A percentile compares a stretch with the other conserved stretches of the same genome.
Conservation (phyloP, 78 protist species). For the Protostelium mycophagum region DNA sequence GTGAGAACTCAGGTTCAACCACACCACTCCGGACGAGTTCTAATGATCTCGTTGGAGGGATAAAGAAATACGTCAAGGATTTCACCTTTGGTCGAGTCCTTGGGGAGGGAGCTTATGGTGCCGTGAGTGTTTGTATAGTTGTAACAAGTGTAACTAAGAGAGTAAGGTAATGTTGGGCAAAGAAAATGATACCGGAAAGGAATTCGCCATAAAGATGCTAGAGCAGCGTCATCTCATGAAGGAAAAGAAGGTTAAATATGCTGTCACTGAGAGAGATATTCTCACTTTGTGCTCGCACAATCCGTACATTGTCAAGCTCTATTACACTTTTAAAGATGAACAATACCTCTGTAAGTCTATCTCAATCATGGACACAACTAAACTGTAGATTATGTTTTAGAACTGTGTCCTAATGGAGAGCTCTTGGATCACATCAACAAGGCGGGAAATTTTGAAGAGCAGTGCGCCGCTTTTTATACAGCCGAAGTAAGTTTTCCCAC, state of each 20-base stretch:
- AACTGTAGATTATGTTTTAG: constrained; percentile 61
- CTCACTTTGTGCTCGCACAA: constrained; percentile 56
- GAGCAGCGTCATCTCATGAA: constrained; percentile 56
- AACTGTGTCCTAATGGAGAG: constrained; percentile 71
- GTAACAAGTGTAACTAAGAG: too few relatives aligned
- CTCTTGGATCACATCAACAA: constrained; percentile 41
- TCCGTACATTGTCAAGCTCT: constrained; percentile 74
- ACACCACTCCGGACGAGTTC: too few relatives aligned
- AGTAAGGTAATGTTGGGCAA: constrained; percentile 66
- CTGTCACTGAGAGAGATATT: constrained; percentile 69
- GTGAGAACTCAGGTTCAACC: too few relatives aligned
- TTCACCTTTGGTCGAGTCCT: constrained; percentile 53
- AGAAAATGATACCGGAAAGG: constrained; percentile 52
- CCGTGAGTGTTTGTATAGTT: too few relatives aligned
- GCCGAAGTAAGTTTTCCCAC: constrained; percentile 34
- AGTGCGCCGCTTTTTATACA: constrained; percentile 41
- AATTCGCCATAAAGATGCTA: constrained; percentile 75
- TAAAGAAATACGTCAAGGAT: constrained; percentile 64
- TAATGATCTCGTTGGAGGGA: too few relatives aligned
- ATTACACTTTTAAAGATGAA: constrained; percentile 68
- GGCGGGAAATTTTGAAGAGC: constrained; percentile 51
- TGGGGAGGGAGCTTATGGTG: constrained; percentile 69
- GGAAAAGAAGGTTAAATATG: constrained; percentile 65
- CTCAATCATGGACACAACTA: background rate
- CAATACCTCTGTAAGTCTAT: constrained; percentile 36